Percentiles rank a stretch among this genome's conserved stretches.
Conservation (phyloP, 257 asterid species). For the Petunia secreta region DNA sequence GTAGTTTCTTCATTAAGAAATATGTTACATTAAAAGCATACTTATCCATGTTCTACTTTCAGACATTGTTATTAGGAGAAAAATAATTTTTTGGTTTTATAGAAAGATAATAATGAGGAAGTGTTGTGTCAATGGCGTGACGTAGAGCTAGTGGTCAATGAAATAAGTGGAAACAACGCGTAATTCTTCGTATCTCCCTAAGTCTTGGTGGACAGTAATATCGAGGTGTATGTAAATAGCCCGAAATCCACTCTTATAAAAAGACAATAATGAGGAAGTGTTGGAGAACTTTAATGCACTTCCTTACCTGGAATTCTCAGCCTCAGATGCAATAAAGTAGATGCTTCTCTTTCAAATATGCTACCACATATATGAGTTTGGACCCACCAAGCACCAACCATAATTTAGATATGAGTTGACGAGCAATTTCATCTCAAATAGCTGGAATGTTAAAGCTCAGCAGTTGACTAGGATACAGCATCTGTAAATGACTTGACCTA, state of each 20-base stretch:
- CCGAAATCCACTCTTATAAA: not conserved
- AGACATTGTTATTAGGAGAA: not conserved
- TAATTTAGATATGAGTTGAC: not conserved
- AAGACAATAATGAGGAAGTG: not conserved
- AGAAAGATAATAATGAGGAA: not conserved
- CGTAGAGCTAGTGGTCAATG: no score
- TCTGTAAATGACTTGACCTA: not conserved
- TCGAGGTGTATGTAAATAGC: no score
- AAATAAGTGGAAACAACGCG: no score
- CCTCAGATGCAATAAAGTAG: not conserved
- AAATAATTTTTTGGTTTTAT: not conserved
- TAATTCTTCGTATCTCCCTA: no score
- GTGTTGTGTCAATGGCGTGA: not conserved
- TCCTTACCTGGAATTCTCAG: not conserved
- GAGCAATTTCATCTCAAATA: not conserved
- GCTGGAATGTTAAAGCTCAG: not conserved
- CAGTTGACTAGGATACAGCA: not conserved
- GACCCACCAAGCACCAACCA: not conserved
- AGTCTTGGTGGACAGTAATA: no score
- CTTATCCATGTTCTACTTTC: not conserved
- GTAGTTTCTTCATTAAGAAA: not conserved
- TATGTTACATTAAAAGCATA: not conserved
- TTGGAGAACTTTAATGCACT: not conserved
- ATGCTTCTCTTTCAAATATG: not conserved
- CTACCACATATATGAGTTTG: not conserved